Evolutionary conservation across 352 stramenopile genomes (phyloP), one percentile per base, ranked within the genome.

Genomic region (Plasmopara halstedii): DNA sequence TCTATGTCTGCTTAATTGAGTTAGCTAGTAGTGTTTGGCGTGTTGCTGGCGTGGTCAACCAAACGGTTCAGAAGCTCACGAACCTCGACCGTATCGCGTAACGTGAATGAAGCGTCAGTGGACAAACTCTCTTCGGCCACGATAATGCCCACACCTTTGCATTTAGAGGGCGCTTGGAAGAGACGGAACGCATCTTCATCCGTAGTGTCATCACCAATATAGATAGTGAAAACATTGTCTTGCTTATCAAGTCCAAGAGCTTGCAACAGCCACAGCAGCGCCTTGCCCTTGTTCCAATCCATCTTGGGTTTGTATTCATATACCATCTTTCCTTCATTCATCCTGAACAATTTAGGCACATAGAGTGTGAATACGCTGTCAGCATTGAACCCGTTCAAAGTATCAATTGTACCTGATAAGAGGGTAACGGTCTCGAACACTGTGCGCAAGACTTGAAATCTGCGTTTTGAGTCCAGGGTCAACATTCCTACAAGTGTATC

Each of bases 251-350:
- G 53, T 1, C 67, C 74, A 8, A 94, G 65, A 23, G 73, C 65
- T 38, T 92, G 55, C 46, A 95, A 57, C 32, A 95, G 62, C 85
- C 84, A 95, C 22, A 91, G 45, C 23, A 96, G 67, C 39, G 82
- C 83, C 53, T 94, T 94, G 51, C 85, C 85, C 59, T 96, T 96
- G 74, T 96, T 85, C 85, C 85, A 96, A 42, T 92, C 74, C 19
- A 96, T 88, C 58, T 94, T 90, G 6, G 85, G 85, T 54, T 92
- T 93, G 56, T 85, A 90, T 49, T 96, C 85, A 53, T 77, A 94
- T 11, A 96, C 85, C 83, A 92, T 89, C 56, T 95, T 94, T 42
- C 83, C 83, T 38, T 82, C 61, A 53, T 85, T 88, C 55, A 83
- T 68, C 44, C 82, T 86, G 26, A 27, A n/a, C 17, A 48, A 22